Conservation (phyloP, 805 yeast species). For the Lipomyces starkeyi region DNA sequence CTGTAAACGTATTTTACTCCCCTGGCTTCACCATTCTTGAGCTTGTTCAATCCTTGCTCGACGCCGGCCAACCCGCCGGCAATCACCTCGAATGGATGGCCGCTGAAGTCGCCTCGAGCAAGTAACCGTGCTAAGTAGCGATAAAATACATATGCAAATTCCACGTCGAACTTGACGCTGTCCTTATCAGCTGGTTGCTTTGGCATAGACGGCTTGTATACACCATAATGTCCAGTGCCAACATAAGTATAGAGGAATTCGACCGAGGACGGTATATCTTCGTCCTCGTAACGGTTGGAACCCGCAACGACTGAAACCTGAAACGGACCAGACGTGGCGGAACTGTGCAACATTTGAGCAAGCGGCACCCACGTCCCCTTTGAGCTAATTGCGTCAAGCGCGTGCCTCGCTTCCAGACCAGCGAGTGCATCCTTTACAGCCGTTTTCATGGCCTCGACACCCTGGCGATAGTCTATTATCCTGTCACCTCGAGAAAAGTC, state of each 20-base stretch:
- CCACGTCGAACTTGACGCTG: not conserved
- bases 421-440: constrained; percentile 11
- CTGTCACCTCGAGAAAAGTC: constrained; percentile 20
- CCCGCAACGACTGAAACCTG: constrained; percentile 9
- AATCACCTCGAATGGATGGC: constrained; percentile 15
- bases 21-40: constrained; percentile 7
- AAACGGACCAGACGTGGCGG: not conserved
- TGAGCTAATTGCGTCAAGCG: constrained; percentile 13
- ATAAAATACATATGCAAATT: constrained; percentile 14
- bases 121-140: constrained; percentile 7
- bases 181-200: constrained; percentile 14
- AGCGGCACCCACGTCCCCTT: constrained; percentile 1
- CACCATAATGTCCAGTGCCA: not conserved
- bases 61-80: constrained; percentile 20
- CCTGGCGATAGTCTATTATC: constrained; percentile 21
- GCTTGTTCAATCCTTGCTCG: not conserved
- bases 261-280: not conserved
- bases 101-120: constrained; percentile 5
- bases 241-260: not conserved
- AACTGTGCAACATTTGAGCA: constrained; percentile 4
- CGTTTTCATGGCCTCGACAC: constrained; percentile 4
- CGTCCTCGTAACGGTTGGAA: not conserved
- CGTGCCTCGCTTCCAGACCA: not conserved
- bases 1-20: constrained; percentile 4
- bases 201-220: not conserved